These are phyloP conservation scores for Mortierella sp. DNA, from an alignment of 371 early-diverging fungal species.

Conservation along the genomic window DNA sequence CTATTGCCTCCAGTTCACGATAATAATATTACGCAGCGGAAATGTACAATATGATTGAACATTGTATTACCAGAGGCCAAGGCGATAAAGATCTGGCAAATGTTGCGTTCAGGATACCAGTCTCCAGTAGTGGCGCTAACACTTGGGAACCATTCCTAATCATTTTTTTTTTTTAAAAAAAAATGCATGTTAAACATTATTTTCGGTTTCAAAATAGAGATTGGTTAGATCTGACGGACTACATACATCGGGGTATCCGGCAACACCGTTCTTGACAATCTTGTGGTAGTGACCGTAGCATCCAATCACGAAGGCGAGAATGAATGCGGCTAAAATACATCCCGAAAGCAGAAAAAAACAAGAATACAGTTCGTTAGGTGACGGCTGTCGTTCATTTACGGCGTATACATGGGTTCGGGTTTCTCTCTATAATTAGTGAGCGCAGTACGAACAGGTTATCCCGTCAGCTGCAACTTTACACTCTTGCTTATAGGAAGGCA, in stretches of 20 bases:
- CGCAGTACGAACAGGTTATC: not conserved
- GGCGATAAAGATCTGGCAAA: constrained; percentile 86
- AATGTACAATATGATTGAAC: too few relatives aligned
- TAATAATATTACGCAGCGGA: too few relatives aligned
- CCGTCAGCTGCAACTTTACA: not conserved
- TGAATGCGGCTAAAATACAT: constrained; percentile 72
- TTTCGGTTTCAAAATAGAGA: too few relatives aligned
- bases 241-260: constrained; percentile 80
- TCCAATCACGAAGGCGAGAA: constrained; percentile 74
- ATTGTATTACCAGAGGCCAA: constrained; percentile 64
- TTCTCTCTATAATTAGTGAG: not conserved
- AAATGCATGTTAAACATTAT: not conserved
- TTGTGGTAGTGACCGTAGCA: constrained; percentile 83
- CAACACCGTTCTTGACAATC: constrained; percentile 84
- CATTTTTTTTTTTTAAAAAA: too few relatives aligned
- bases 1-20: not conserved
- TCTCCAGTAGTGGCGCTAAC: constrained; percentile 88
- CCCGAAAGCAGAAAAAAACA: constrained; percentile 10
- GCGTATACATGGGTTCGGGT: not conserved
- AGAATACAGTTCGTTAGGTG: not conserved
- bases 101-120: constrained; percentile 81
- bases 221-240: too few relatives aligned
- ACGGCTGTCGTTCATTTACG: constrained; percentile 2
- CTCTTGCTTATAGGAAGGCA: not conserved
- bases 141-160: constrained; percentile 89